Evolutionary conservation across 371 early-diverging fungal genomes (phyloP).

Genomic region (Dichotomocladium elegans): DNA sequence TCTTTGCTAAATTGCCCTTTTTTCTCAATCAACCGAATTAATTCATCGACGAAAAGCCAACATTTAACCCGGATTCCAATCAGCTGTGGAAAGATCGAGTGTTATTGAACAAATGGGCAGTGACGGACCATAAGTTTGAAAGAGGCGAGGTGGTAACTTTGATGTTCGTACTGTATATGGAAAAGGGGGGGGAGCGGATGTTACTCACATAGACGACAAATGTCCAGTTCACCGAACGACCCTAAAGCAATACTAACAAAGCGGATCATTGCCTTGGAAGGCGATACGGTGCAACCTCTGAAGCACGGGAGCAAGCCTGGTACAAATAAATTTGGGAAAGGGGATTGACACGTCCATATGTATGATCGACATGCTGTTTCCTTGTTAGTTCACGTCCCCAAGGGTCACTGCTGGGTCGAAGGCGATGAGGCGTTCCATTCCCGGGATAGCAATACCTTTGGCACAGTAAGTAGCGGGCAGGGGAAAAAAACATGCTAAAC

Average conservation of each 20-base stretch:
- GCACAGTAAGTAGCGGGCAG: constrained; percentile 57
- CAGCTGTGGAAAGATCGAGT: constrained; percentile 67
- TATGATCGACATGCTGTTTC: background rate
- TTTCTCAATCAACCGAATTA: background rate
- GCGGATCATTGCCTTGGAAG: constrained; percentile 81
- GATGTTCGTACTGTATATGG: constrained; percentile 34
- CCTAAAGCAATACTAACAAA: constrained; percentile 74
- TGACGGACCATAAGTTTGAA: constrained; percentile 43
- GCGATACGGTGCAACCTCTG: constrained; percentile 76
- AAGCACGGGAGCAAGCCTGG: constrained; percentile 19
- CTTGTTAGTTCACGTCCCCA: constrained; percentile 61
- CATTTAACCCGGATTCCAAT: constrained; percentile 87
- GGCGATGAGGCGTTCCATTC: constrained; percentile 87
- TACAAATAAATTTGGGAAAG: too few relatives aligned
- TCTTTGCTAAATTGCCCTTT: background rate
- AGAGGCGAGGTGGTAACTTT: constrained; percentile 86
- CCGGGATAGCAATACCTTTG: constrained; percentile 82
- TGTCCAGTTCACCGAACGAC: constrained; percentile 71
- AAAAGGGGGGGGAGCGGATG: background rate
- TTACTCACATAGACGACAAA: constrained; percentile 19
- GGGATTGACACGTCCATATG: background rate
- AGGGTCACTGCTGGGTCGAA: constrained; percentile 92
- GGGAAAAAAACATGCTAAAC: background rate
- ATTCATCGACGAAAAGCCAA: constrained; percentile 50
- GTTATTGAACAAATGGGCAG: constrained; percentile 68